phyloP scores from a whole-genome alignment of 495 filamentous ascomycete species.

The Hypoxylon subgilvum region DNA sequence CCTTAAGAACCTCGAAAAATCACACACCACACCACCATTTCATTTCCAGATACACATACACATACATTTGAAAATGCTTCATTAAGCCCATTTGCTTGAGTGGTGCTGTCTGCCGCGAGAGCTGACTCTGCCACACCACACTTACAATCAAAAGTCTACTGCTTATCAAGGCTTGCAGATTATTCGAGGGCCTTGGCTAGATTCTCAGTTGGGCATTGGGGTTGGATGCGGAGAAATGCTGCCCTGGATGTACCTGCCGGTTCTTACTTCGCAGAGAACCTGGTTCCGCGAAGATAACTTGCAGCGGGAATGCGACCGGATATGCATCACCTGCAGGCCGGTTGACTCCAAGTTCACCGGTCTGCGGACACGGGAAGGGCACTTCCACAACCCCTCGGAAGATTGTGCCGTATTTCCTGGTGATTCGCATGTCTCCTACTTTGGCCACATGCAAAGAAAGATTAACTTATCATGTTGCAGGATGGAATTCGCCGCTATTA shows the following conservation, averaged over 20 bases:
- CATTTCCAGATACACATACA: not conserved
- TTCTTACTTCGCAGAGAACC: constrained; percentile 11
- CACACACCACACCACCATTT: not conserved
- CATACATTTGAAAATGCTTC: not conserved
- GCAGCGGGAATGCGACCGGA: constrained; percentile 39
- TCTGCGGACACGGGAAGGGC: constrained; percentile 20
- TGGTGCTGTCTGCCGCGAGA: not conserved
- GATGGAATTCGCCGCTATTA: not conserved
- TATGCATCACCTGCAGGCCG: constrained; percentile 35
- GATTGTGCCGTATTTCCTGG: constrained; percentile 26
- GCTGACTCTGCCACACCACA: constrained; percentile 10
- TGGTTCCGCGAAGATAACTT: constrained; percentile 30
- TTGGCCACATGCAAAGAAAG: not conserved
- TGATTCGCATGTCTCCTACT: not conserved
- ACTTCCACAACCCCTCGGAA: constrained; percentile 26
- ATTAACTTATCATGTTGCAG: constrained; percentile 5
- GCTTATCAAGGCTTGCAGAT: constrained; percentile 27
- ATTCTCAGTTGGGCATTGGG: constrained; percentile 18
- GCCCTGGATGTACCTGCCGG: constrained; percentile 2
- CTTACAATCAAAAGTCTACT: not conserved
- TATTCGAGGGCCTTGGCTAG: constrained; percentile 33
- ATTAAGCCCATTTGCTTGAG: no score
- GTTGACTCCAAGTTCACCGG: constrained; percentile 23
- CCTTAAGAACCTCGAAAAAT: not conserved
- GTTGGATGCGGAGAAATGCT: constrained; percentile 28